Base-by-base conservation (phyloP, 306 rosid genomes). In the Urtica urens region DNA sequence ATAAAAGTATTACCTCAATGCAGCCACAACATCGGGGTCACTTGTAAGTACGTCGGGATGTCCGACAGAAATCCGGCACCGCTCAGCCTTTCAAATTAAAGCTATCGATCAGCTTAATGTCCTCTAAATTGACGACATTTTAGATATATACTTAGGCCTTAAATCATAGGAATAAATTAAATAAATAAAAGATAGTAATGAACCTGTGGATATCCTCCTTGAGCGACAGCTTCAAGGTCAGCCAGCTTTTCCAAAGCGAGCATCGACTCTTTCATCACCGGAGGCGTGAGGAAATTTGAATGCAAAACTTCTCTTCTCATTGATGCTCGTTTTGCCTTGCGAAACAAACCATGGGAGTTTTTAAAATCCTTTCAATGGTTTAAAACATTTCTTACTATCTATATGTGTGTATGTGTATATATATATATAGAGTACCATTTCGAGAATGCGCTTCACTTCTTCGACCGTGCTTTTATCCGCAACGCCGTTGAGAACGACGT, bases 151-250 rank as follows among this genome's bases (percentile, higher is more conserved):
- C 23, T 5, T 18, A 31, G 13, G 10, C 37, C 13, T 8, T 31
- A 31, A 13, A 31, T 1, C 37, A 31, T 35, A 30, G 23, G 48
- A 38, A 2, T 39, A 21, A 30, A 11, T 54, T 7, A 26, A 10
- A 54, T n/a, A 15, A 22, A 23, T 48, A 52, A 60, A 49, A 39
- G 40, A 9, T 7, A 19, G 46, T 49, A 60, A 46, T 46, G 44
- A 61, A 88, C 96, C 95, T 83, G 83, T 13, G 93, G 93, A 57
- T 81, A 88, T 66, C 95, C 96, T 70, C 96, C 96, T 66, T 88
- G 96, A 53, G 78, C 66, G 58, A 81, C 55, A 52, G 93, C 88
- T 72, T 77, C 77, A 59, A 84, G 58, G 13, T 79, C 85, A 14
- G 95, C 81, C 60, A 88, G 58, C 53, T 81, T 88, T 46, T 64